Percentiles rank a stretch among this genome's conserved stretches.
Conservation (phyloP, 164 flowering plant species). For the Chloranthus sessilifolius region DNA sequence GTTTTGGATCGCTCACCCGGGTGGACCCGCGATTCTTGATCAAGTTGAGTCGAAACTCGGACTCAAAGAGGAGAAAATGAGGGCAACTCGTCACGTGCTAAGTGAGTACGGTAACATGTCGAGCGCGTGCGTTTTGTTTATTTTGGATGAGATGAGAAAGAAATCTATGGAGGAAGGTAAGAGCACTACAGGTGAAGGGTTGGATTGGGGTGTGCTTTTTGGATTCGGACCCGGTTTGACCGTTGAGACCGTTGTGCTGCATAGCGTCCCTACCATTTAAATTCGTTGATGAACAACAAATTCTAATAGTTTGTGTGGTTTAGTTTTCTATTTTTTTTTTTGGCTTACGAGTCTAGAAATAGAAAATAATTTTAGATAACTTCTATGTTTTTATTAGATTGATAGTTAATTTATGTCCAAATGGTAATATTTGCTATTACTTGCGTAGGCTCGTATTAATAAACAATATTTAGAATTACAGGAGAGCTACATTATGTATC, state of each 20-base stretch:
- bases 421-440: too few species aligned
- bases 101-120: conserved; percentile 19
- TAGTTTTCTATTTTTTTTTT: too few species aligned
- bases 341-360: too few species aligned
- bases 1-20: conserved; percentile 14
- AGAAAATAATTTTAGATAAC: too few species aligned
- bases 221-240: conserved; percentile 20
- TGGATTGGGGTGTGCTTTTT: conserved; percentile 16
- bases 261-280: conserved; percentile 9
- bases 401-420: too few species aligned
- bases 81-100: conserved; percentile 9
- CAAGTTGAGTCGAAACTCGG: conserved; percentile 9
- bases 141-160: conserved; percentile 16
- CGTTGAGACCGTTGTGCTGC: conserved; percentile 16
- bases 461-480: too few species aligned
- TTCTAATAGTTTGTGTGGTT: too few species aligned
- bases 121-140: conserved; percentile 11
- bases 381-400: too few species aligned
- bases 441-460: too few species aligned
- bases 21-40: conserved; percentile 13
- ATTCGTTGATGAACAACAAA: too few species aligned
- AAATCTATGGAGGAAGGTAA: conserved; percentile 9
- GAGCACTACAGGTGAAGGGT: conserved; percentile 15
- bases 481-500: too few species aligned
- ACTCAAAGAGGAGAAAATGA: conserved; percentile 12